These are phyloP conservation scores for Cystofilobasidium bisporidii DNA, from an alignment of 768 basidiomycete species.

Conservation along the genomic window DNA sequence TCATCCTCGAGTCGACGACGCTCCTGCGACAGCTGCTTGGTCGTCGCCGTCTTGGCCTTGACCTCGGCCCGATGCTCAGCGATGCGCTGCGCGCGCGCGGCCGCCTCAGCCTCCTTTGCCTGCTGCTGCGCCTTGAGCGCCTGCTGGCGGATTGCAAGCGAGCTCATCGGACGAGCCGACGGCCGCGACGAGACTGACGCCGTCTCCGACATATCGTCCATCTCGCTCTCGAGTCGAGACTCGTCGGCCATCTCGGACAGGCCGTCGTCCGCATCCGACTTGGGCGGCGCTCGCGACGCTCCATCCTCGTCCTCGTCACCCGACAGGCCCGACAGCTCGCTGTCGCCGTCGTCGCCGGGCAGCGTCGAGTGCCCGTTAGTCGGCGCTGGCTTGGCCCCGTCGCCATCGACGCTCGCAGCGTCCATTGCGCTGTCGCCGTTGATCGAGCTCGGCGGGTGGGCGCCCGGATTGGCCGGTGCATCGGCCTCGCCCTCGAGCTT, in stretches of 20 bases:
- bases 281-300: background rate
- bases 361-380: constrained; percentile 24
- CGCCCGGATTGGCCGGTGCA: background rate
- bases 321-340: constrained; percentile 26
- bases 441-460: constrained; percentile 14
- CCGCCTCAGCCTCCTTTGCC: constrained; percentile 41
- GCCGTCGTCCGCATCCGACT: background rate
- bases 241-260: constrained; percentile 1
- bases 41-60: constrained; percentile 63
- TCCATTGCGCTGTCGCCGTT: constrained; percentile 26
- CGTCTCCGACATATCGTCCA: constrained; percentile 46
- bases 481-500: constrained; percentile 23
- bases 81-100: constrained; percentile 49
- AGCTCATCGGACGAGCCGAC: background rate
- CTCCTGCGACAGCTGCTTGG: constrained; percentile 72
- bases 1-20: constrained; percentile 80
- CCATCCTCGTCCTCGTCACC: constrained; percentile 12
- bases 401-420: constrained; percentile 21
- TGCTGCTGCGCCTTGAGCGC: constrained; percentile 35
- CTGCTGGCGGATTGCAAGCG: constrained; percentile 23
- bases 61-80: constrained; percentile 75
- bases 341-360: constrained; percentile 28
- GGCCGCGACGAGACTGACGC: constrained; percentile 46
- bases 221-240: constrained; percentile 2
- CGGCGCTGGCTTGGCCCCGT: constrained; percentile 12